phyloP scores from a whole-genome alignment of 257 asterid genomes.

The Solanum rostratum region DNA sequence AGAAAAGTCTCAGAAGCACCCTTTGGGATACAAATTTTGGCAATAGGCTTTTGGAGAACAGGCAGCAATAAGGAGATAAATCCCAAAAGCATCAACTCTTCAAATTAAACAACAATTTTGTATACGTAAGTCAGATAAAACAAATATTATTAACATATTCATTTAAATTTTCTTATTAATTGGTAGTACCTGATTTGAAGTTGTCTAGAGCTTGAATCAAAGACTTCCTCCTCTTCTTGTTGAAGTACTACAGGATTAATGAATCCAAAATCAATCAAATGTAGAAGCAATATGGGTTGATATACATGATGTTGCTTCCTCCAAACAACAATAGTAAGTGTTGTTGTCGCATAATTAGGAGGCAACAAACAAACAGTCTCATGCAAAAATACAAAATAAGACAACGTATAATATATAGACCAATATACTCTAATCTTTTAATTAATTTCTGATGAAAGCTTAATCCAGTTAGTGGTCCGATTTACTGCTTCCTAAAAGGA shows the following conservation, averaged over 20 bases:
- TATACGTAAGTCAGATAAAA: background rate
- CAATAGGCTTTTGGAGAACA: conserved; percentile 37
- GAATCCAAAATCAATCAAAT: background rate
- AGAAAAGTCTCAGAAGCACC: conserved; percentile 37
- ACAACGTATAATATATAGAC: background rate
- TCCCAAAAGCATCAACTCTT: conserved; percentile 73
- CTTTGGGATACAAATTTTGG: conserved; percentile 42
- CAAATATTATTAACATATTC: background rate
- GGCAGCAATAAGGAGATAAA: conserved; percentile 56
- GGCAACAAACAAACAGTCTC: background rate
- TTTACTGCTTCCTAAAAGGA: background rate
- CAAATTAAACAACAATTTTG: background rate
- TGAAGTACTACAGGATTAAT: conserved; percentile 33
- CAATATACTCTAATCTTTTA: background rate
- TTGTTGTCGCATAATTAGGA: background rate
- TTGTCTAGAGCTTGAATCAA: conserved; percentile 50
- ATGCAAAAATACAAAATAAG: background rate
- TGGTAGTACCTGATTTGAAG: conserved; percentile 41
- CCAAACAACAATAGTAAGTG: background rate
- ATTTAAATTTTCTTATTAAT: background rate
- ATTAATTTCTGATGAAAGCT: background rate
- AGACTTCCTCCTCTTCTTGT: conserved; percentile 35
- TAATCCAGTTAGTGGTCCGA: background rate
- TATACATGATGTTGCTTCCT: background rate
- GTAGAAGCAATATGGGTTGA: background rate